Conservation (phyloP, 352 stramenopile species). For the Aphanomyces cochlioides region DNA sequence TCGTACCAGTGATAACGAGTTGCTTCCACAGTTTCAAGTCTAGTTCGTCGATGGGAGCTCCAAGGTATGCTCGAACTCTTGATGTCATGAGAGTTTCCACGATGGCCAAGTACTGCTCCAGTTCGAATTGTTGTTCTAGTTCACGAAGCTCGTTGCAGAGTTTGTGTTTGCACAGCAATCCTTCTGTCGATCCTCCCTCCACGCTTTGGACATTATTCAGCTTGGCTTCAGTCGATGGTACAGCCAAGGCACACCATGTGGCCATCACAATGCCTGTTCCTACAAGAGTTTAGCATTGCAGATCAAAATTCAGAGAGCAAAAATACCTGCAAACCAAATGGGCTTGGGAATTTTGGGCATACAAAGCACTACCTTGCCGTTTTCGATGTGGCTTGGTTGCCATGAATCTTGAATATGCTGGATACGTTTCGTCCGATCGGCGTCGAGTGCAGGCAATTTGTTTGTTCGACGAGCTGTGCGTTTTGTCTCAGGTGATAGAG, state of each 20-base stretch:
- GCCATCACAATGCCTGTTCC: slow-evolving; percentile 75
- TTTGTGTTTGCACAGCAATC: slow-evolving; percentile 52
- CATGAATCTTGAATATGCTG: slow-evolving; percentile 56
- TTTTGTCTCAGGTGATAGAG: not conserved
- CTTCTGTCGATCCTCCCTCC: not conserved
- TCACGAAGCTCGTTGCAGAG: slow-evolving; percentile 72
- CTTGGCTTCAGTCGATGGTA: slow-evolving; percentile 31
- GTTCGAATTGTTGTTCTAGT: slow-evolving; percentile 78
- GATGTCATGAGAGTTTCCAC: slow-evolving; percentile 73
- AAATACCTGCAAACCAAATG: slow-evolving; percentile 80
- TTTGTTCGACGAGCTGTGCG: not conserved
- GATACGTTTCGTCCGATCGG: slow-evolving; percentile 7
- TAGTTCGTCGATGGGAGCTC: slow-evolving; percentile 44
- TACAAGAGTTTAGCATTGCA: slow-evolving; percentile 37
- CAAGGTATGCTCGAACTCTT: slow-evolving; percentile 49
- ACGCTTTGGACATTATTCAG: not conserved
- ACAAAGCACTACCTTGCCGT: slow-evolving; percentile 72
- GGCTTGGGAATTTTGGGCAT: slow-evolving; percentile 71
- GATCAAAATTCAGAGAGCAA: slow-evolving; percentile 70
- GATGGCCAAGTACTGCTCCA: slow-evolving; percentile 68
- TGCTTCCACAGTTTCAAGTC: slow-evolving; percentile 85
- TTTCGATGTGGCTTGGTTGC: slow-evolving; percentile 54
- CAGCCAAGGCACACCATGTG: slow-evolving; percentile 72
- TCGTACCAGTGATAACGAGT: slow-evolving; percentile 74
- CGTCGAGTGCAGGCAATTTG: not conserved